A percentile compares a stretch with the other conserved stretches of the same genome.
Conservation (phyloP, 2,329 filamentous ascomycete species). For the Ophiostoma piceae region DNA sequence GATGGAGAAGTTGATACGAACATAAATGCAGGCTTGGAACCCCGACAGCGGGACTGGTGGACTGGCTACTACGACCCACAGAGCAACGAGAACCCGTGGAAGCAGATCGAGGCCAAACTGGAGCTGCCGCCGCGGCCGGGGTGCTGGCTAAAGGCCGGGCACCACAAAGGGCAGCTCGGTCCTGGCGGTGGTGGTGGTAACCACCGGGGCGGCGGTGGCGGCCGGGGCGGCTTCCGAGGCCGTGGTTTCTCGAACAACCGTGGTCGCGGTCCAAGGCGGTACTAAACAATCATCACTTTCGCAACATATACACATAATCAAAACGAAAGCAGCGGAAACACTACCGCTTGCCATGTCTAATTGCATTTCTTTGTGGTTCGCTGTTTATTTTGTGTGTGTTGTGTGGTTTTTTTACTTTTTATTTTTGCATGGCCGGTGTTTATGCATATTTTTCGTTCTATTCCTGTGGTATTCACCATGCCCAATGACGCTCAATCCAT, state of each 20-base stretch:
- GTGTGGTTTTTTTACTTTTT: too few species aligned
- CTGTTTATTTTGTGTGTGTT: not conserved
- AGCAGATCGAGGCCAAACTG: slow-evolving; percentile 45
- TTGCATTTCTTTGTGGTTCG: not conserved
- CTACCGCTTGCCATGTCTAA: not conserved
- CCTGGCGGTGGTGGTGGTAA: not conserved
- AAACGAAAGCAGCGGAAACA: not conserved
- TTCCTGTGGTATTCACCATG: too few species aligned
- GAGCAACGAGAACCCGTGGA: slow-evolving; percentile 71
- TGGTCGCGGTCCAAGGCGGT: not conserved
- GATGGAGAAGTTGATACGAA: not conserved
- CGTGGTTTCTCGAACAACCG: not conserved
- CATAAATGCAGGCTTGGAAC: not conserved
- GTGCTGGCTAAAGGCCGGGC: slow-evolving; percentile 39
- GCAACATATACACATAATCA: not conserved
- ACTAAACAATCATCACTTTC: not conserved
- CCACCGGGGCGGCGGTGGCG: not conserved
- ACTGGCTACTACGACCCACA: slow-evolving; percentile 62
- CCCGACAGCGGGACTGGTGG: slow-evolving; percentile 46
- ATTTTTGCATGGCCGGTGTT: too few species aligned
- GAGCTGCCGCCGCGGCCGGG: slow-evolving; percentile 41
- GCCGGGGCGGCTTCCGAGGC: not conserved
- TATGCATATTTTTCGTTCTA: too few species aligned
- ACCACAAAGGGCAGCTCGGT: slow-evolving; percentile 2
- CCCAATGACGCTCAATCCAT: too few species aligned